Evolutionary conservation across 2,329 filamentous ascomycete genomes (phyloP), one percentile per base, ranked within the genome.

Genomic region (Pseudophaeomoniella oleicola): DNA sequence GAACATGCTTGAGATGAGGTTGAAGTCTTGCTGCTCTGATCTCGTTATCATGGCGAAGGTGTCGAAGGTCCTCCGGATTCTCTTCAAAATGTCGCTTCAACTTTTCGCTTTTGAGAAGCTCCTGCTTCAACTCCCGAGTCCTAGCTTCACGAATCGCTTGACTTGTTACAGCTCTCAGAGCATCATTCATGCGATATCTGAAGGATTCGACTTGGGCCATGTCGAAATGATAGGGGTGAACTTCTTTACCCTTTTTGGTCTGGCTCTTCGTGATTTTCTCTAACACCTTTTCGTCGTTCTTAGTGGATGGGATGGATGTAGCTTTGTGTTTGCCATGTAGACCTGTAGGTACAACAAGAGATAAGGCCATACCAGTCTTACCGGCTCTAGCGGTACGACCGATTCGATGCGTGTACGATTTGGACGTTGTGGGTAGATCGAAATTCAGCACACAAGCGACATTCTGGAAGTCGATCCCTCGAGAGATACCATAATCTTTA

Each of bases 391-490:
- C 90, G 4, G 90, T 98, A 19, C 90, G 78, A 19, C 90, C 90
- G 50, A 98, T 93, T 37, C 90, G 79, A 60, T 98, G 90, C n/a
- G 83, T 92, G 58, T 98, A 98, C 5, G 85, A 93, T 54, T 85
- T 92, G 27, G 85, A 80, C 5, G 78, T 81, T 12, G 77, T 75
- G 1, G 90, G 90, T 12, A 98, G 77, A 57, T 98, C 90, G 56
- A 98, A 98, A 63, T 98, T 98, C 54, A 98, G 75, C 16, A 98
- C 87, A 43, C 83, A 86, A 3, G 85, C 78, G 37, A 98, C 87
- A 52, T 94, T 88, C 51, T 90, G 80, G 65, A 98, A 98, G 59
- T 98, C 90, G 48, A 98, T 92, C 39, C 88, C 90, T 49, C 90
- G 75, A 9, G 87, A 88, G n/a, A 98, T 80, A 13, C 90, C 87